phyloP scores from a whole-genome alignment of 805 yeast genomes.

The Lachancea cidri region DNA sequence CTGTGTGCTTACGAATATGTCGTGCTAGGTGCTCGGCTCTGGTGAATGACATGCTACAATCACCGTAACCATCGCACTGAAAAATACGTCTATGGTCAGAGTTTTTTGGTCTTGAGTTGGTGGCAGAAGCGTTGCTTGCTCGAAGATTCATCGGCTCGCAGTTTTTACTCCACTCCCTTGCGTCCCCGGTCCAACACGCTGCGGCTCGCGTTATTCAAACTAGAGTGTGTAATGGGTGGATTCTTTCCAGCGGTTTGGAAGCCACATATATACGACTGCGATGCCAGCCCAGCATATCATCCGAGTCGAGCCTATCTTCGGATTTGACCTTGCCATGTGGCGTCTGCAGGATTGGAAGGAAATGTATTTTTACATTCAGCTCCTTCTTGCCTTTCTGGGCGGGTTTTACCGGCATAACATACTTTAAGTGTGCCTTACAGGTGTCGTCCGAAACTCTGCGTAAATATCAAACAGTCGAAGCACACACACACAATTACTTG shows the following conservation, averaged over 20 bases:
- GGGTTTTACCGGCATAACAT: neutral
- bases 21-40: conserved; percentile 90
- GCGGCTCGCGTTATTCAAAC: neutral
- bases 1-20: conserved; percentile 90
- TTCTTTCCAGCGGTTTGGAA: neutral
- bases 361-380: too few relatives aligned
- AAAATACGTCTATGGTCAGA: conserved; percentile 32
- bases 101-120: too few relatives aligned
- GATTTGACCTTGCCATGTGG: too few relatives aligned
- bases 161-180: neutral
- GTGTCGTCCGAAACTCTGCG: too few relatives aligned
- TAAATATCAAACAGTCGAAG: too few relatives aligned
- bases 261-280: neutral
- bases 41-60: conserved; percentile 83
- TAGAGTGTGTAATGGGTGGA: neutral
- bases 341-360: too few relatives aligned
- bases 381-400: neutral
- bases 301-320: too few relatives aligned
- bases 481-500: too few relatives aligned
- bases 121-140: too few relatives aligned
- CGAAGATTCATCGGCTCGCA: too few relatives aligned
- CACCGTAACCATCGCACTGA: conserved; percentile 81
- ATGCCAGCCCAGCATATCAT: too few relatives aligned
- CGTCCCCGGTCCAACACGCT: neutral
- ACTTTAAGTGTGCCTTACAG: neutral